Conservation (phyloP, 1,139 yeast species). For the Magnusiomyces tetraspermus region DNA sequence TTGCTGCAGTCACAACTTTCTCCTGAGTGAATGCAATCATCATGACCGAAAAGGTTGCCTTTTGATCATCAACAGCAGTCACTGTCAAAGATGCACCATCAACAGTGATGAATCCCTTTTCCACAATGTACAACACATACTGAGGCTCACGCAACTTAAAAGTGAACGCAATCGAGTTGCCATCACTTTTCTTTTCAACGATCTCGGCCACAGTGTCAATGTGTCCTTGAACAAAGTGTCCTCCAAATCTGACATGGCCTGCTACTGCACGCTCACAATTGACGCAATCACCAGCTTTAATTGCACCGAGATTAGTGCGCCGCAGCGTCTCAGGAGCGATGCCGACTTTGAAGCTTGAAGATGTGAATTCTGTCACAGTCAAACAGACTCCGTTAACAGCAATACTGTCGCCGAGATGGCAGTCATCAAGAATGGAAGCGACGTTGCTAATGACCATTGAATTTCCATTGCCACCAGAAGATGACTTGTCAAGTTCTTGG, state of each 20-base stretch:
- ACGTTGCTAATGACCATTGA: constrained; percentile 62
- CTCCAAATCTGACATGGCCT: constrained; percentile 81
- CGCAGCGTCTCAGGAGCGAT: constrained; percentile 87
- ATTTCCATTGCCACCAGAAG: constrained; percentile 71
- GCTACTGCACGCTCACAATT: constrained; percentile 87
- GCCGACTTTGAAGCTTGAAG: constrained; percentile 68
- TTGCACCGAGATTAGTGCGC: constrained; percentile 62
- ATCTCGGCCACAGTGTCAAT: constrained; percentile 82
- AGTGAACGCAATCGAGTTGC: constrained; percentile 68
- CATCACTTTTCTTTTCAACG: constrained; percentile 47
- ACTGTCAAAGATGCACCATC: constrained; percentile 95
- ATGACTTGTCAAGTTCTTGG: constrained; percentile 41
- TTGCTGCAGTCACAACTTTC: constrained; percentile 64
- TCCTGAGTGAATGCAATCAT: constrained; percentile 87
- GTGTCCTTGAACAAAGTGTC: constrained; percentile 97
- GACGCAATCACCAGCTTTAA: constrained; percentile 51
- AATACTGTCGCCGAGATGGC: constrained; percentile 87
- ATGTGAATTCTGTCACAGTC: constrained; percentile 77
- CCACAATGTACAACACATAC: constrained; percentile 69
- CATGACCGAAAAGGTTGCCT: constrained; percentile 66
- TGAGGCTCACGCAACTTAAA: constrained; percentile 59
- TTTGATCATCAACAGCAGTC: constrained; percentile 54
- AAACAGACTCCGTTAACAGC: constrained; percentile 75
- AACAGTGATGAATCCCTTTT: constrained; percentile 82
- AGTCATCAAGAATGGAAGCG: constrained; percentile 56